Percentiles rank a stretch among this genome's conserved stretches.
These are phyloP conservation scores for Ceratocystiopsis brevicomis DNA, from an alignment of 2,329 filamentous ascomycete genomes.

Conservation along the genomic window DNA sequence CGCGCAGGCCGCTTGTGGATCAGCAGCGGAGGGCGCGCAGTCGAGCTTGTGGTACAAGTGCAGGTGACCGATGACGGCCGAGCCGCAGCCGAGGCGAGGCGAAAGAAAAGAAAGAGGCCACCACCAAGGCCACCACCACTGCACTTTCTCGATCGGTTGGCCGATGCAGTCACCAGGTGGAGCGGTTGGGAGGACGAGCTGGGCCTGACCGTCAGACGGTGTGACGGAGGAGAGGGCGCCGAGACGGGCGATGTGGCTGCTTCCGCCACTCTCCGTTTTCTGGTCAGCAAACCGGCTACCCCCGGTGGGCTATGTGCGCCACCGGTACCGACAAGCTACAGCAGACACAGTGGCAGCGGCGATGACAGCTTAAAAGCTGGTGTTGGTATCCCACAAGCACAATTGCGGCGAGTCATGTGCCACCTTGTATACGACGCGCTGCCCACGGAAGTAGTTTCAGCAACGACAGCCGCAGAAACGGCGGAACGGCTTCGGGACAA, in stretches of 20 bases:
- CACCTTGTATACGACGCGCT: neutral
- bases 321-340: too few species aligned
- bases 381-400: slow-evolving; percentile 5
- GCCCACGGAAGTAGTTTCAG: too few species aligned
- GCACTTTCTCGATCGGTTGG: neutral
- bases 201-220: neutral
- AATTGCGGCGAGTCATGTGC: slow-evolving; percentile 6
- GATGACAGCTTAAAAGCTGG: slow-evolving; percentile 1
- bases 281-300: slow-evolving; percentile 3
- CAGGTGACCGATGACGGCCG: too few species aligned
- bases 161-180: neutral
- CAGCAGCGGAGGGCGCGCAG: slow-evolving; percentile 3
- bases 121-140: neutral
- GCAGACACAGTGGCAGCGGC: too few species aligned
- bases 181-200: slow-evolving; percentile 1
- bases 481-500: too few species aligned
- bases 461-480: too few species aligned
- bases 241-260: neutral
- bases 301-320: slow-evolving; percentile 2
- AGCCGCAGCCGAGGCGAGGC: neutral
- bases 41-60: slow-evolving; percentile 2
- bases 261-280: neutral
- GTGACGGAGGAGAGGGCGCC: too few species aligned
- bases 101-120: neutral
- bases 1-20: slow-evolving; percentile 7